These are phyloP conservation scores for Hericium alpestre DNA, from an alignment of 768 basidiomycete genomes.

Conservation along the genomic window DNA sequence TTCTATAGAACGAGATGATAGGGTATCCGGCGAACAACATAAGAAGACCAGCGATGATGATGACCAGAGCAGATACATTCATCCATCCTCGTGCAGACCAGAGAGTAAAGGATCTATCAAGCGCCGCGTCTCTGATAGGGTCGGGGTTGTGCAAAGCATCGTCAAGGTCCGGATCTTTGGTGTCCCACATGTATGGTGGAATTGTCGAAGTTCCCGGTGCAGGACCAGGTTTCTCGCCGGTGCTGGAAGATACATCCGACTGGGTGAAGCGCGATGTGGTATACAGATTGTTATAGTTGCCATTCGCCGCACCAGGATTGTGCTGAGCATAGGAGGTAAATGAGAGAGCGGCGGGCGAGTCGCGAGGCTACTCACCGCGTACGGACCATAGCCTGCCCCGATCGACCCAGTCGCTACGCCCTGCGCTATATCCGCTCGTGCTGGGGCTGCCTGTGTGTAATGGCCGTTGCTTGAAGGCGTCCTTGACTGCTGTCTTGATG, in stretches of 20 bases:
- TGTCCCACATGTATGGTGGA: constrained; percentile 68
- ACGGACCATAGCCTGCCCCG: constrained; percentile 76
- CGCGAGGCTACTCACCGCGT: constrained; percentile 43
- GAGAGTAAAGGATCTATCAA: constrained; percentile 51
- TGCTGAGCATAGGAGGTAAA: constrained; percentile 32
- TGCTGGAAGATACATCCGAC: constrained; percentile 33
- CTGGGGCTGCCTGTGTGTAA: constrained; percentile 14
- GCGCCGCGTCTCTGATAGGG: constrained; percentile 53
- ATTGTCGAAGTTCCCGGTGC: constrained; percentile 47
- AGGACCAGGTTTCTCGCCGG: constrained; percentile 28
- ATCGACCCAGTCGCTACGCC: constrained; percentile 75
- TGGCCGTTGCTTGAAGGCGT: constrained; percentile 9
- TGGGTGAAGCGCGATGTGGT: constrained; percentile 41
- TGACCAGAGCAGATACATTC: constrained; percentile 63
- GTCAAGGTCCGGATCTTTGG: constrained; percentile 76
- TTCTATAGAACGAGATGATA: constrained; percentile 49
- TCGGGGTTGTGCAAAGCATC: constrained; percentile 87
- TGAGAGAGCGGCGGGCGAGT: background rate
- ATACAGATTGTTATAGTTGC: constrained; percentile 33
- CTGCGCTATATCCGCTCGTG: constrained; percentile 47
- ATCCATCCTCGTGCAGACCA: constrained; percentile 79
- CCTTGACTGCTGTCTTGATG: constrained; percentile 10
- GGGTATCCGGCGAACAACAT: constrained; percentile 85
- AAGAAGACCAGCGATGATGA: constrained; percentile 60
- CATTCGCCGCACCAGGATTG: constrained; percentile 33